A percentile compares a stretch with the other conserved stretches of the same genome.
phyloP scores from a whole-genome alignment of 1,284 basidiomycete genomes.

The Trametes sp. region DNA sequence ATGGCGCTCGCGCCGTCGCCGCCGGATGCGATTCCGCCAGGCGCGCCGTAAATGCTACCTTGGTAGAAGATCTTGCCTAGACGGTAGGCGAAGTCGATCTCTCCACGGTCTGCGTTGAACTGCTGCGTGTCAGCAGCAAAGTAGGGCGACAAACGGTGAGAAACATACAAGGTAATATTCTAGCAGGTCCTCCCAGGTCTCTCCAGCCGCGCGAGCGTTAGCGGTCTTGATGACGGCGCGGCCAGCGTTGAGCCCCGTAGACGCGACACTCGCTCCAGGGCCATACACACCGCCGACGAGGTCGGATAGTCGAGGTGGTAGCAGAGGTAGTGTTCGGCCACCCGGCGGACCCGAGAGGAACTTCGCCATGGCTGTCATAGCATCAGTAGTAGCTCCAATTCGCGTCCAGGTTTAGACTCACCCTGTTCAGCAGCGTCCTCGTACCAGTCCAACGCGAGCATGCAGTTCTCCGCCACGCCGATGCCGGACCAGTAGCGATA shows the following conservation, averaged over 20 bases:
- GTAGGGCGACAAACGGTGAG: too few relatives aligned
- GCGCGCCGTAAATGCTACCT: constrained; percentile 81
- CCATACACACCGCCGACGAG: constrained; percentile 92
- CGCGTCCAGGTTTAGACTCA: constrained; percentile 41
- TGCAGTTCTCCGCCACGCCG: constrained; percentile 87
- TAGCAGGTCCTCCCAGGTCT: constrained; percentile 91
- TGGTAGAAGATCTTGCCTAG: constrained; percentile 95
- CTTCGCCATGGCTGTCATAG: constrained; percentile 65
- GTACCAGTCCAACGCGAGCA: constrained; percentile 86
- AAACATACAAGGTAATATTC: constrained; percentile 84
- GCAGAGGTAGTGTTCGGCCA: constrained; percentile 86
- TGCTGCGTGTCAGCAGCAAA: constrained; percentile 38
- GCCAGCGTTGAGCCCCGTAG: constrained; percentile 77
- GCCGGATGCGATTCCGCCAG: constrained; percentile 82
- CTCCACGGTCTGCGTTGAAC: constrained; percentile 93
- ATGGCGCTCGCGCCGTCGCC: constrained; percentile 89
- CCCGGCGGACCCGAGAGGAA: constrained; percentile 91
- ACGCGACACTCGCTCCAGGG: constrained; percentile 90
- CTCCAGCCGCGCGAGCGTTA: constrained; percentile 81
- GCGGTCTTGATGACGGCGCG: constrained; percentile 87
- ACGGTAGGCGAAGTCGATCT: constrained; percentile 85
- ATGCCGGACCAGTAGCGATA: constrained; percentile 98
- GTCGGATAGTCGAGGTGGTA: constrained; percentile 88
- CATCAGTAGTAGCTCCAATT: constrained; percentile 5
- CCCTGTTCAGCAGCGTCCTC: constrained; percentile 86